phyloP scores from a whole-genome alignment of 257 asterid species.

The Jacaranda mimosifolia region DNA sequence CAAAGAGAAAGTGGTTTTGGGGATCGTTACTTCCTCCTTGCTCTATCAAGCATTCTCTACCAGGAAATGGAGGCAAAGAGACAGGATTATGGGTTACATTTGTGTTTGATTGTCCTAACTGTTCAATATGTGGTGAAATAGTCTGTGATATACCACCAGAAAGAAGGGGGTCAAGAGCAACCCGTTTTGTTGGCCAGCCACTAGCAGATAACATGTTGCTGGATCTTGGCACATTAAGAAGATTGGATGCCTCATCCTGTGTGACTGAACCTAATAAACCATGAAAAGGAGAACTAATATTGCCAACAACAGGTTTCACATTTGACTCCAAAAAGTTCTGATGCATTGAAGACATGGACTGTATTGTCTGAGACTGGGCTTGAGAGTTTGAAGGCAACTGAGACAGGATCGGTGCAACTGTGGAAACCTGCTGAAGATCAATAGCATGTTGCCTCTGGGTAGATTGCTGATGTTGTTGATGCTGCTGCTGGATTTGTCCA shows the following conservation, averaged over 20 bases:
- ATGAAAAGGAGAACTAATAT: slow-evolving; percentile 60
- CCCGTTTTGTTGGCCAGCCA: slow-evolving; percentile 72
- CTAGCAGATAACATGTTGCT: slow-evolving; percentile 48
- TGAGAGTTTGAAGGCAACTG: slow-evolving; percentile 55
- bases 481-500: slow-evolving; percentile 50
- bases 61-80: slow-evolving; percentile 80
- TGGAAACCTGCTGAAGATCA: slow-evolving; percentile 52
- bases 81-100: slow-evolving; percentile 45
- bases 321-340: slow-evolving; percentile 51
- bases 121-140: slow-evolving; percentile 42
- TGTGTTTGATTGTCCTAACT: slow-evolving; percentile 46
- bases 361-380: slow-evolving; percentile 45
- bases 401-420: slow-evolving; percentile 41
- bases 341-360: slow-evolving; percentile 51
- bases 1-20: slow-evolving; percentile 69
- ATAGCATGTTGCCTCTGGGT: slow-evolving; percentile 41
- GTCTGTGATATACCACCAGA: slow-evolving; percentile 39
- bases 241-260: slow-evolving; percentile 59
- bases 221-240: slow-evolving; percentile 51
- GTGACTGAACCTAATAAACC: slow-evolving; percentile 55
- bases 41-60: slow-evolving; percentile 63
- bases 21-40: slow-evolving; percentile 66
- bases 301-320: slow-evolving; percentile 41
- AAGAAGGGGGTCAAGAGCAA: slow-evolving; percentile 64
- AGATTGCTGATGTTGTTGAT: slow-evolving; percentile 34